Percentiles rank a stretch among this genome's conserved stretches.
These are phyloP conservation scores for Apophysomyces trapeziformis DNA, from an alignment of 371 early-diverging fungal genomes.

Conservation along the genomic window DNA sequence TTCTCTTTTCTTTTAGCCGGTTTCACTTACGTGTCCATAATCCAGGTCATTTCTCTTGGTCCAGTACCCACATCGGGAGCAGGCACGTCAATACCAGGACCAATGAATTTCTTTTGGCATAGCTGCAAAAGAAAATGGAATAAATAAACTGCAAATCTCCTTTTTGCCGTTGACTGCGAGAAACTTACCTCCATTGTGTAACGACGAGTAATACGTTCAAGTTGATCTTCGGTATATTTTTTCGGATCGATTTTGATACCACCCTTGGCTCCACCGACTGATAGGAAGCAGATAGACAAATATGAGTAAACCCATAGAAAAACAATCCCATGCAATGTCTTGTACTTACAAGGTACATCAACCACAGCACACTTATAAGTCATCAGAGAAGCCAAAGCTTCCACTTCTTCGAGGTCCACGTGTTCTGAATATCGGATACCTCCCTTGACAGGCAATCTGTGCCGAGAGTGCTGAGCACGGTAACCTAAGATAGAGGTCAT, in stretches of 20 bases:
- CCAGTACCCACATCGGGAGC: conserved; percentile 93
- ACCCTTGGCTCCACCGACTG: conserved; percentile 84
- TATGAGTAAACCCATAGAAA: background rate
- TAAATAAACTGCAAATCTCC: background rate
- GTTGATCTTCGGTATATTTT: conserved; percentile 75
- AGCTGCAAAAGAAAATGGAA: conserved; percentile 26
- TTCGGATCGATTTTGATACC: conserved; percentile 85
- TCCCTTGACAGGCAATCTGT: conserved; percentile 87
- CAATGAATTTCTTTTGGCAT: conserved; percentile 91
- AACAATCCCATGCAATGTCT: background rate
- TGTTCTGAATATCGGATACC: conserved; percentile 84
- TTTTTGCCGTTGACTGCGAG: too few species aligned
- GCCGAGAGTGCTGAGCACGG: conserved; percentile 91
- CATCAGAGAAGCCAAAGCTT: conserved; percentile 81
- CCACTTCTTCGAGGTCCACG: conserved; percentile 88
- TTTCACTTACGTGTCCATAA: conserved; percentile 70
- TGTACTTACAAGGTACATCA: conserved; percentile 83
- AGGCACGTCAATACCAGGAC: conserved; percentile 77
- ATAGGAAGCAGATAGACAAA: background rate
- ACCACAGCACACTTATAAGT: conserved; percentile 94
- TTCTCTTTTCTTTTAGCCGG: too few species aligned
- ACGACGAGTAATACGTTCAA: conserved; percentile 89
- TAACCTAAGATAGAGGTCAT: conserved; percentile 52
- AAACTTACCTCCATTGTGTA: conserved; percentile 74
- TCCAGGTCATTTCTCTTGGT: conserved; percentile 92